phyloP scores from a whole-genome alignment of 225 moss, liverwort and hornwort genomes.

The Thuidium tamariscinum region DNA sequence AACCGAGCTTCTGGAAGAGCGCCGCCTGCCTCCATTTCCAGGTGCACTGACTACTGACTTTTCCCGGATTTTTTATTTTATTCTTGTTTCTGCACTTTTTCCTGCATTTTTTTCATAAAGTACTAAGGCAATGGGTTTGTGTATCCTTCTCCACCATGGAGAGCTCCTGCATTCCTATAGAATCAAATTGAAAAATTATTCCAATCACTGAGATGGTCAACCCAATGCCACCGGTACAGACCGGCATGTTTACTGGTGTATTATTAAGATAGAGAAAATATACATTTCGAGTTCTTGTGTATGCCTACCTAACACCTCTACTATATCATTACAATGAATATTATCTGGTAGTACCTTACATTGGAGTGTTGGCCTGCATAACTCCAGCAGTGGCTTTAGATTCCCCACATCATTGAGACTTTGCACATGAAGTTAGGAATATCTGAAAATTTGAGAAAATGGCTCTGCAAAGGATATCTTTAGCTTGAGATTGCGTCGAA shows the following conservation, averaged over 20 bases:
- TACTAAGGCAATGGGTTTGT: background rate
- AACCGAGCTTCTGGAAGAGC: constrained; percentile 30
- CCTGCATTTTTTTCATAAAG: background rate
- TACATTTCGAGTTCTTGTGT: background rate
- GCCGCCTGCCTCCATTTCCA: constrained; percentile 14
- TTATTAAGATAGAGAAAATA: background rate
- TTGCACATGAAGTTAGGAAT: background rate
- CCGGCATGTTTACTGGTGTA: background rate
- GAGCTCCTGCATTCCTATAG: background rate
- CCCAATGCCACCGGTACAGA: background rate
- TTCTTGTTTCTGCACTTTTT: background rate
- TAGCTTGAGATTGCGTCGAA: background rate
- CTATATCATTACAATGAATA: background rate
- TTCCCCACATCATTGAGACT: background rate
- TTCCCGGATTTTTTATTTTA: background rate
- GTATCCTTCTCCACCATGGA: background rate
- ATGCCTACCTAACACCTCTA: background rate
- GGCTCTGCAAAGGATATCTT: background rate
- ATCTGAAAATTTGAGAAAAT: background rate
- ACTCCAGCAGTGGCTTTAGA: background rate
- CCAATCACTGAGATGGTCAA: background rate
- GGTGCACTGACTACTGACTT: constrained; percentile 1
- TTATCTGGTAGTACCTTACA: background rate
- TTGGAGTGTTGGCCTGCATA: background rate
- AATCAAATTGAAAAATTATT: background rate